Base-by-base conservation (phyloP, 805 yeast genomes). In the Torulaspora franciscae region DNA sequence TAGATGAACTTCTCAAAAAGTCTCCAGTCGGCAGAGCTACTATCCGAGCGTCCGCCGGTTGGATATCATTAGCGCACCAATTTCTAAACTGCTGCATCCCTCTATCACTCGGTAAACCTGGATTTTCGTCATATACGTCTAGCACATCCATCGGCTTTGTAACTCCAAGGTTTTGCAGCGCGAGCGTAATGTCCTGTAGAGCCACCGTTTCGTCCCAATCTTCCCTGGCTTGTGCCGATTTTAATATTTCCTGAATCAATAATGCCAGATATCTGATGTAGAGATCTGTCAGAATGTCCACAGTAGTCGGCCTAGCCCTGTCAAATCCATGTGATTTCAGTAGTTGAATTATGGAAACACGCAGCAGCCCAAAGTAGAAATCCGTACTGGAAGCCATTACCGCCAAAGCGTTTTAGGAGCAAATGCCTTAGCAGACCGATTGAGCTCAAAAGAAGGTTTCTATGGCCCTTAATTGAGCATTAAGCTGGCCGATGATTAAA, bases 281-380 rank as follows among this genome's bases (percentile, higher is more conserved):
- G 1, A 91, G 58, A 57, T 89, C 96, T 0, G 95, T 81, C n/a
- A 89, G 54, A 2, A 81, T 74, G 57, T 88, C 90, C 7, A 91
- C 70, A 1, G 84, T 76, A 6, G 78, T 71, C 6, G 91, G 85
- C 41, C 80, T 73, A 51, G 90, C 80, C 55, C 80, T 75, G 49
- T 87, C 96, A 57, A 89, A 87, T 0, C 99, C 99, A 25, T 81
- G 77, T 0, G 93, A 80, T 49, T 87, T 80, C 42, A 91, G 72
- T 46, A 71, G 61, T 59, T 78, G 83, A 38, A 76, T 68, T 49
- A 76, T 69, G 0, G 81, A 69, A 36, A 78, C 65, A 30, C 81
- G 64, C 26, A 75, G 63, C 13, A 77, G 58, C 6, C 75, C 64
- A 49, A 70, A 74, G 54, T 69, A 70, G 60, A 78, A 75, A 32